Evolutionary conservation across 345 rosid genomes (phyloP), one percentile per base, ranked within the genome.

Genomic region (Balakata baccata): DNA sequence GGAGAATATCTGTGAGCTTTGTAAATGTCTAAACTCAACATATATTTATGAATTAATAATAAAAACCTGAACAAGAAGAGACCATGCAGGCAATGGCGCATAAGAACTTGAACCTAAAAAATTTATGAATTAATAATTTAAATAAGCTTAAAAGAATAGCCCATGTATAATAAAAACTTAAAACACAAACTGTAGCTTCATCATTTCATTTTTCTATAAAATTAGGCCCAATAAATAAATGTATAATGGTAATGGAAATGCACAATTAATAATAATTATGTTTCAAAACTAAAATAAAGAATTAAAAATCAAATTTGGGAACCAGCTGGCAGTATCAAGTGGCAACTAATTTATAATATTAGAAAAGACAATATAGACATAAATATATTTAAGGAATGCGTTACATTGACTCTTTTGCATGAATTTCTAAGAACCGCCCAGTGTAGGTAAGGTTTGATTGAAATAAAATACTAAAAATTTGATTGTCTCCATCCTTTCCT

Each of bases 321-420:
- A 49, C 69, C 79, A 80, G 78, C 84, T 78, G 82, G 75, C 72
- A 69, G 77, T 7, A 10, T 39, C 17, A 16, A 73, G 46, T 34
- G 67, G 56, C 17, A 39, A 76, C 37, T 65, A 20, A 25, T 45
- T 20, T 69, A 16, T 13, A 69, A 6, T 16, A 3, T 52, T 5
- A 54, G 5, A 45, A 20, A 41, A 29, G 34, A 39, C n/a, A 47
- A 50, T 47, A 49, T 23, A 5, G 60, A 25, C 71, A 59, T 53
- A 47, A 45, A 18, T 51, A 47, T 11, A 2, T 29, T 2, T 29
- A 29, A 29, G 20, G 10, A 52, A 43, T 50, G 75, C 43, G 41
- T 38, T 43, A 45, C 22, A 22, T 57, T 57, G 65, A 70, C 74
- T 25, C 47, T 10, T 18, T 25, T 18, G 12, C 2, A 16, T 23